A percentile compares a stretch with the other conserved stretches of the same genome.
Conservation (phyloP, 2,329 filamentous ascomycete species). For the Aureobasidium sp. region DNA sequence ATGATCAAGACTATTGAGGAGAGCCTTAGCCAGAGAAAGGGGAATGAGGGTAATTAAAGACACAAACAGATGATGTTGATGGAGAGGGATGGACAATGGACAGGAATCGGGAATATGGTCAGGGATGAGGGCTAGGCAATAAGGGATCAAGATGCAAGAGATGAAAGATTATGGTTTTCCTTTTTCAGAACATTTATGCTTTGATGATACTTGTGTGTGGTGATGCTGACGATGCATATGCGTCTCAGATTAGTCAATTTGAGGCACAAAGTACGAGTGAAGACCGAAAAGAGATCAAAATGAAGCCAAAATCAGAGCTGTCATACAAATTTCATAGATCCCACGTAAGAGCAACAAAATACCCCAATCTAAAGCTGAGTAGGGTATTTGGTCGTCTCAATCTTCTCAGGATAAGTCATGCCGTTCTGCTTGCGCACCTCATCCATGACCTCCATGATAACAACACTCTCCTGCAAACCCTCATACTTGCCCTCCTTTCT, state of each 20-base stretch:
- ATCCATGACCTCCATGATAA: slow-evolving; percentile 72
- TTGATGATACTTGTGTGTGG: neutral
- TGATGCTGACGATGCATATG: neutral
- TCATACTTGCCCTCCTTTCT: slow-evolving; percentile 66
- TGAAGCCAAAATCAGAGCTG: neutral
- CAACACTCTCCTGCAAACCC: slow-evolving; percentile 68
- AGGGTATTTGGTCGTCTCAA: slow-evolving; percentile 55
- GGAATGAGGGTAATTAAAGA: neutral
- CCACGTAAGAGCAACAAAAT: neutral
- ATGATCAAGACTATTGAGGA: slow-evolving; percentile 96
- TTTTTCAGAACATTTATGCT: neutral
- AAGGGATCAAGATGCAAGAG: neutral
- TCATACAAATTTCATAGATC: neutral
- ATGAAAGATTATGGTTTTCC: neutral
- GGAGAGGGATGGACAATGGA: too few relatives aligned
- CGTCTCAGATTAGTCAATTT: neutral
- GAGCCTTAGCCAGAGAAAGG: slow-evolving; percentile 48
- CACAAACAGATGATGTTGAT: too few relatives aligned
- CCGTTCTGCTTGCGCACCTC: slow-evolving; percentile 57
- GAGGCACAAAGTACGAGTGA: neutral
- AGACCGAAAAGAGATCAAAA: neutral
- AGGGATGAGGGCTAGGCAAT: too few relatives aligned
- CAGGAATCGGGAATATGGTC: too few relatives aligned
- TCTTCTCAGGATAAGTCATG: slow-evolving; percentile 57
- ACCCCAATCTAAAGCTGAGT: slow-evolving; percentile 29